phyloP scores from a whole-genome alignment of 2,329 filamentous ascomycete genomes.

The Harringtonia lauricola region DNA sequence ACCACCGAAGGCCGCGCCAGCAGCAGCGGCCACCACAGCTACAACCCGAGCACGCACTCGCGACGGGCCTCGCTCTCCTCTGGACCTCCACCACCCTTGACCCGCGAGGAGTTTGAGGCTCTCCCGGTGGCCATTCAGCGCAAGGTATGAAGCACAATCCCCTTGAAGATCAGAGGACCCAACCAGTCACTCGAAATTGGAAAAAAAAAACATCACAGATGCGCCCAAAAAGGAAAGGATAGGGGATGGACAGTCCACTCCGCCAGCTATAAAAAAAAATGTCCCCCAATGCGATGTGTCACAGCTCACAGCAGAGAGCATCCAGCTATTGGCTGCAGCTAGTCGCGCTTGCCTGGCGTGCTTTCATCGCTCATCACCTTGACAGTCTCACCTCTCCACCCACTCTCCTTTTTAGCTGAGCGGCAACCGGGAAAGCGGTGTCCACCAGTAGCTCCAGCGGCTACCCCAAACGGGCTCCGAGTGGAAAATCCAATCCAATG shows the following conservation, averaged over 20 bases:
- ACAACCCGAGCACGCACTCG: conserved; percentile 9
- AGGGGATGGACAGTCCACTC: not conserved
- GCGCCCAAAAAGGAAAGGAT: not conserved
- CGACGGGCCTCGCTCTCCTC: conserved; percentile 14
- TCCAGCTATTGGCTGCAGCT: not conserved
- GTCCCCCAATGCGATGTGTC: not conserved
- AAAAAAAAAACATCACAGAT: not conserved
- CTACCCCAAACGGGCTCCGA: not conserved
- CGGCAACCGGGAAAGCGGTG: conserved; percentile 5
- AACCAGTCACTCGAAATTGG: too few relatives aligned
- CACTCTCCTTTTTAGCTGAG: not conserved
- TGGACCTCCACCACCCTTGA: conserved; percentile 19
- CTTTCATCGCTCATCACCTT: not conserved
- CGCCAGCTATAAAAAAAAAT: too few relatives aligned
- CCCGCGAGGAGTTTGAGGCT: conserved; percentile 37
- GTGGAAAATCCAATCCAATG: not conserved
- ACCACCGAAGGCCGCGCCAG: too few relatives aligned
- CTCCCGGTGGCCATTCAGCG: conserved; percentile 37
- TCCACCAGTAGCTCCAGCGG: not conserved
- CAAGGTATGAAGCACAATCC: conserved; percentile 29
- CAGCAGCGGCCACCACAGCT: conserved; percentile 3
- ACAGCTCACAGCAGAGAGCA: not conserved
- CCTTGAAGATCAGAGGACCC: too few relatives aligned
- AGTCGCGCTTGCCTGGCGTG: not conserved
- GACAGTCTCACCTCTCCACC: not conserved